phyloP scores from a whole-genome alignment of 208 protist species.

The Porcisia deanei region DNA sequence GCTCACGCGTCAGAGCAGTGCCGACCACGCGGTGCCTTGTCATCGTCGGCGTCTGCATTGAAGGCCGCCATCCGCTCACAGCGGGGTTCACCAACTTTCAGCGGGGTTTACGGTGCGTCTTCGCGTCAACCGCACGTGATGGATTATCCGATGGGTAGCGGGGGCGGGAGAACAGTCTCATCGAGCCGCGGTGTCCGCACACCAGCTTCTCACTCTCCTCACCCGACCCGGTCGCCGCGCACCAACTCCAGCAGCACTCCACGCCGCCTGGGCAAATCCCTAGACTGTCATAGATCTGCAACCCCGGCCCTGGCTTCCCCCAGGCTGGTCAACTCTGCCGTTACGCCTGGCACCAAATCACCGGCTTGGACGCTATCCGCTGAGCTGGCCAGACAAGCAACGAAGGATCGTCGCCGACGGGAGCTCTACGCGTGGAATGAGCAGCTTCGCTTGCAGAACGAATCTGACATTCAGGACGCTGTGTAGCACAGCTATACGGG shows the following conservation, averaged over 20 bases:
- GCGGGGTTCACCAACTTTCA: neutral
- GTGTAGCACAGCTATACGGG: constrained; percentile 27
- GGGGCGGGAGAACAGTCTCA: neutral
- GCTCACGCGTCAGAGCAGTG: neutral
- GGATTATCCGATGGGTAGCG: neutral
- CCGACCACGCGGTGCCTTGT: neutral
- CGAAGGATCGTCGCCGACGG: constrained; percentile 62
- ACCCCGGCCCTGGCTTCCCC: neutral
- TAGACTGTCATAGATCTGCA: constrained; percentile 4
- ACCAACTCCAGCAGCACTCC: constrained; percentile 1
- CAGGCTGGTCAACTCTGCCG: neutral
- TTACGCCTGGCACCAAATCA: constrained; percentile 10
- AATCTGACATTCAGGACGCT: constrained; percentile 41
- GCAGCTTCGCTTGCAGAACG: constrained; percentile 37
- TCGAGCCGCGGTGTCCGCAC: neutral
- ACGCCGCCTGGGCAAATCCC: constrained; percentile 7
- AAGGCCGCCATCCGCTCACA: neutral
- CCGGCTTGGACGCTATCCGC: constrained; percentile 4
- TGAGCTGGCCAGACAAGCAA: constrained; percentile 10
- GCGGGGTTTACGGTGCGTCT: neutral
- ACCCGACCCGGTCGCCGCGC: constrained; percentile 3
- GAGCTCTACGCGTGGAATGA: constrained; percentile 88
- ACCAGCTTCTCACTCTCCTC: neutral
- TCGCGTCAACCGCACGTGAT: neutral
- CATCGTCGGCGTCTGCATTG: neutral